Conservation (phyloP, 768 basidiomycete genomes). For the Brasilioporus rufonigricans region DNA sequence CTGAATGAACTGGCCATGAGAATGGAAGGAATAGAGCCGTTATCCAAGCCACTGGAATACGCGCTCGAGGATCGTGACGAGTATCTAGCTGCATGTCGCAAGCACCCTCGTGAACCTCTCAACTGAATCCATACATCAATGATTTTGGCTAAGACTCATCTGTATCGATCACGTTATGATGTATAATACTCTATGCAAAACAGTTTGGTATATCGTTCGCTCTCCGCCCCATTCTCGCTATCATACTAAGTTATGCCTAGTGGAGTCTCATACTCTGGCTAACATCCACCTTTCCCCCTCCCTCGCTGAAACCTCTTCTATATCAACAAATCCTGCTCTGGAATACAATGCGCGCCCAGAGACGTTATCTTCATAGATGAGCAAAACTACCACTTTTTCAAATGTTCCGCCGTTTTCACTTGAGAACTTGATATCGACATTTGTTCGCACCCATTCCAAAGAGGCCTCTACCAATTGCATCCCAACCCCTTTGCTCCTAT, state of each 20-base stretch:
- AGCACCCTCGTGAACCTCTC: no score
- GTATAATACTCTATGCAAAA: no score
- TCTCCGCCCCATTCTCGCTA: no score
- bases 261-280: constrained; percentile 30
- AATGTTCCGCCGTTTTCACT: background rate
- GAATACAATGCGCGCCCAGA: constrained; percentile 19
- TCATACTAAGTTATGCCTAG: background rate
- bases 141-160: no score
- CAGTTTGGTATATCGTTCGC: no score
- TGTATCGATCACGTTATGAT: no score
- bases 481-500: constrained; percentile 24
- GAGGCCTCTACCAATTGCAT: constrained; percentile 13
- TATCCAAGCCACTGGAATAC: no score
- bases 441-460: constrained; percentile 25
- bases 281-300: constrained; percentile 25
- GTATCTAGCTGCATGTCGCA: no score
- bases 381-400: constrained; percentile 20
- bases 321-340: constrained; percentile 19
- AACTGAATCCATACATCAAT: no score
- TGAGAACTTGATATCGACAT: constrained; percentile 13
- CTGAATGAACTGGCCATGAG: no score
- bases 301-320: constrained; percentile 1
- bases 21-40: no score
- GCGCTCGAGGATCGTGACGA: no score
- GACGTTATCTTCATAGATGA: constrained; percentile 14